phyloP scores from a whole-genome alignment of 2,329 filamentous ascomycete genomes.

The Alternaria sp. region DNA sequence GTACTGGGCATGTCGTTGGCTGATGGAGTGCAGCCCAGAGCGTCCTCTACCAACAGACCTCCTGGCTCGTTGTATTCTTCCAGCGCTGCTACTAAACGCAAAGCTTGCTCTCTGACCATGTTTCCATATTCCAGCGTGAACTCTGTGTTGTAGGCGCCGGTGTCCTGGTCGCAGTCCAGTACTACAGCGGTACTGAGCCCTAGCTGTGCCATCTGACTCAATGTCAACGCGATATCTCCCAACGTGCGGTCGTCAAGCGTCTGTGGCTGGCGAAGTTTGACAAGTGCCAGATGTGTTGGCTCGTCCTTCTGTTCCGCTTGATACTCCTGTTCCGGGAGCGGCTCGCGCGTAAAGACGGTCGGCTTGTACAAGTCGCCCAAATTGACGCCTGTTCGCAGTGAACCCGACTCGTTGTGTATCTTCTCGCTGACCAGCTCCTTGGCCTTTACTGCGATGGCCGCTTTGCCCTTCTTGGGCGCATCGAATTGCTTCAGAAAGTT shows the following conservation, averaged over 20 bases:
- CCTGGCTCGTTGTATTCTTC: constrained; percentile 73
- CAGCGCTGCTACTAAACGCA: constrained; percentile 78
- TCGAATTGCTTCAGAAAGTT: constrained; percentile 90
- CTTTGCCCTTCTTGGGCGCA: constrained; percentile 30
- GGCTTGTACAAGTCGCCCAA: constrained; percentile 68
- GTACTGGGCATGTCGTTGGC: constrained; percentile 41
- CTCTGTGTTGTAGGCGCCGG: constrained; percentile 41
- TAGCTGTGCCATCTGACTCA: constrained; percentile 82
- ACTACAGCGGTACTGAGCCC: constrained; percentile 86
- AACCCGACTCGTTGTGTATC: constrained; percentile 43
- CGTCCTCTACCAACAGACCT: constrained; percentile 72
- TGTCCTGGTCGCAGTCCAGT: constrained; percentile 71
- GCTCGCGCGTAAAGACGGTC: constrained; percentile 66
- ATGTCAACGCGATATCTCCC: constrained; percentile 79
- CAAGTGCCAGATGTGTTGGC: constrained; percentile 78
- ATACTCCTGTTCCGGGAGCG: constrained; percentile 50
- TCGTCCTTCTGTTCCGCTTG: constrained; percentile 46
- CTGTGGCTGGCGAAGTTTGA: constrained; percentile 83
- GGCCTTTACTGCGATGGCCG: constrained; percentile 13
- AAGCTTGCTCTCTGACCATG: constrained; percentile 69
- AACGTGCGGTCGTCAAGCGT: constrained; percentile 73
- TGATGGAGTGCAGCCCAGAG: constrained; percentile 53
- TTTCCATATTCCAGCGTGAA: constrained; percentile 50
- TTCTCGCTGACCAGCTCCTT: constrained; percentile 29
- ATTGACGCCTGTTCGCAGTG: constrained; percentile 64